Evolutionary conservation across 2,329 filamentous ascomycete species (phyloP).

Genomic region (Stemphylium vesicarium): DNA sequence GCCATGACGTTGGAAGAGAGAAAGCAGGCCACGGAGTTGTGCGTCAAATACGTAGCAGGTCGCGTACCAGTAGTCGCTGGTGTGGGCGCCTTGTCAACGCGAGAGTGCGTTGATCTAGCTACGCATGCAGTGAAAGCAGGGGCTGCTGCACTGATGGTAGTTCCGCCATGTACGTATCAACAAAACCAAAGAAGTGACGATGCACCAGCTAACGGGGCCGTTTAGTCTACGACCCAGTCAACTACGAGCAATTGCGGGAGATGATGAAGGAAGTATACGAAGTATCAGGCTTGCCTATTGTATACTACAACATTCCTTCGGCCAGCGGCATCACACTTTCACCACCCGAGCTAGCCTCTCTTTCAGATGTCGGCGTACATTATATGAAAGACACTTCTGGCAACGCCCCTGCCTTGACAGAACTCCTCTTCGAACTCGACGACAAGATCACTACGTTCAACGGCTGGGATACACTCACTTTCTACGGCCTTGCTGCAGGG

Average conservation of each 20-base stretch:
- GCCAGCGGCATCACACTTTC: slow-evolving; percentile 54
- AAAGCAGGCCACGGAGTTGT: slow-evolving; percentile 53
- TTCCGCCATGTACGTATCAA: slow-evolving; percentile 49
- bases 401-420: slow-evolving; percentile 58
- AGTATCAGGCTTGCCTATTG: slow-evolving; percentile 52
- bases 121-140: slow-evolving; percentile 49
- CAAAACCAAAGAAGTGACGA: too few species aligned
- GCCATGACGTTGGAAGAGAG: slow-evolving; percentile 54
- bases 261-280: slow-evolving; percentile 52
- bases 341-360: slow-evolving; percentile 52
- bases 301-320: slow-evolving; percentile 61
- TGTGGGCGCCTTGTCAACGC: slow-evolving; percentile 54
- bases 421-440: slow-evolving; percentile 54
- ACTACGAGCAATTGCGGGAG: slow-evolving; percentile 49
- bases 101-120: slow-evolving; percentile 51
- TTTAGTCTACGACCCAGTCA: slow-evolving; percentile 53
- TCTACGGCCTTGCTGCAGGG: slow-evolving; percentile 59
- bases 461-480: slow-evolving; percentile 62
- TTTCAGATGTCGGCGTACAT: slow-evolving; percentile 56
- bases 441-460: slow-evolving; percentile 58
- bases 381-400: slow-evolving; percentile 62
- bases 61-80: slow-evolving; percentile 54
- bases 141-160: slow-evolving; percentile 56
- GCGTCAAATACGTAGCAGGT: slow-evolving; percentile 48
- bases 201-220: too few species aligned